Evolutionary conservation across 768 basidiomycete species (phyloP).

Genomic region (Trametes cubensis): DNA sequence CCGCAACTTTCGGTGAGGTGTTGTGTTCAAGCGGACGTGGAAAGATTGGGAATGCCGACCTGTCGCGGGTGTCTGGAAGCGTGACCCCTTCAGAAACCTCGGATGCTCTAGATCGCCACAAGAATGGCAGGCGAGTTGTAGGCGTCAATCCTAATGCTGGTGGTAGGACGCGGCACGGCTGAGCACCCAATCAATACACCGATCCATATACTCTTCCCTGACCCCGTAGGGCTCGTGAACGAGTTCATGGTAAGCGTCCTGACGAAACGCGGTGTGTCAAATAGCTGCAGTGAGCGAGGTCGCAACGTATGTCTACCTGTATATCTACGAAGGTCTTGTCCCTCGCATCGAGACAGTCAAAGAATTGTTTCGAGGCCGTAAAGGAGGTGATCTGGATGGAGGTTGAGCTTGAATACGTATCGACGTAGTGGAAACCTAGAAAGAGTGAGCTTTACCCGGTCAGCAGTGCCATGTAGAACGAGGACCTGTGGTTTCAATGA

Average conservation of each 20-base stretch:
- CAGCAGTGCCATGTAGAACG: background rate
- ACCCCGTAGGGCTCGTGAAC: conserved; percentile 72
- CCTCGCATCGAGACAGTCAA: background rate
- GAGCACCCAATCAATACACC: conserved; percentile 54
- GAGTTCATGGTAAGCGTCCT: conserved; percentile 76
- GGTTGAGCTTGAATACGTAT: background rate
- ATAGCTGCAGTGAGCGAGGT: conserved; percentile 38
- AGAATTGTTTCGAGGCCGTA: background rate
- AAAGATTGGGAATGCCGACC: too few species aligned
- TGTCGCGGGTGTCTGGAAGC: too few species aligned
- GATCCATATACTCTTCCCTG: conserved; percentile 56
- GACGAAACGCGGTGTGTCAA: conserved; percentile 17
- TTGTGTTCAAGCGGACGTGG: too few species aligned
- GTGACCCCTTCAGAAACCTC: too few species aligned
- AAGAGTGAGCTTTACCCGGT: background rate
- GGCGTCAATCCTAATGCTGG: too few species aligned
- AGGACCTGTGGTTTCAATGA: background rate
- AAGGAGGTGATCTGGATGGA: background rate
- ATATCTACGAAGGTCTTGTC: conserved; percentile 3
- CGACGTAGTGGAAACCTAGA: background rate
- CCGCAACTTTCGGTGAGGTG: too few species aligned
- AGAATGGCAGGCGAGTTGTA: too few species aligned
- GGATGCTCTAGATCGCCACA: too few species aligned
- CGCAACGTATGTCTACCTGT: conserved; percentile 25
- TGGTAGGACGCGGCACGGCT: background rate